Conservation (phyloP, 2,329 filamentous ascomycete genomes). For the Dryadomyces quercivorus region DNA sequence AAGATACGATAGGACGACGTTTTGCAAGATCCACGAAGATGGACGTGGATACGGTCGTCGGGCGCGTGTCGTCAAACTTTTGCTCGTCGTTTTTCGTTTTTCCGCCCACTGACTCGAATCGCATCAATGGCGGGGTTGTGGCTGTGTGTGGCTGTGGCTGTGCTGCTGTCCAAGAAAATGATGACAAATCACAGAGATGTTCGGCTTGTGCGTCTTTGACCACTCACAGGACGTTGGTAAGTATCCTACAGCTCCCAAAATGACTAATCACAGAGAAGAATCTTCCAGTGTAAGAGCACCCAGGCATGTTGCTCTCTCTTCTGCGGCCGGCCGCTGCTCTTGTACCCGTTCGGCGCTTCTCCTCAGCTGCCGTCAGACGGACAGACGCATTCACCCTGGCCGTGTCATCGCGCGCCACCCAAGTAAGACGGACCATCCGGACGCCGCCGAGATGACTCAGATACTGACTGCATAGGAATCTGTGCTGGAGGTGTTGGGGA, state of each 20-base stretch:
- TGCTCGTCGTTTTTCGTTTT: background rate
- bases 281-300: no score
- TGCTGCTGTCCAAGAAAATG: no score
- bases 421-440: no score
- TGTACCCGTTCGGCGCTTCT: slow-evolving; percentile 1
- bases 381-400: no score
- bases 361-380: background rate
- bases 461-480: slow-evolving; percentile 2
- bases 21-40: slow-evolving; percentile 4
- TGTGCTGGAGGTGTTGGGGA: slow-evolving; percentile 8
- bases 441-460: no score
- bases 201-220: no score
- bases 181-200: no score
- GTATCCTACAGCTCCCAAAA: no score
- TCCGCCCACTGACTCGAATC: background rate
- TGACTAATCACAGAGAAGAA: no score
- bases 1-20: slow-evolving; percentile 16
- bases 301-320: slow-evolving; percentile 2
- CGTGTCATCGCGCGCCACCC: no score
- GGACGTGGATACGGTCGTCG: background rate
- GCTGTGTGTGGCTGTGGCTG: background rate
- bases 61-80: background rate
- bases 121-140: background rate
- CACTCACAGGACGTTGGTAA: no score
- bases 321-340: slow-evolving; percentile 2